phyloP scores from a whole-genome alignment of 768 basidiomycete species.

The Suillus cothurnatus region DNA sequence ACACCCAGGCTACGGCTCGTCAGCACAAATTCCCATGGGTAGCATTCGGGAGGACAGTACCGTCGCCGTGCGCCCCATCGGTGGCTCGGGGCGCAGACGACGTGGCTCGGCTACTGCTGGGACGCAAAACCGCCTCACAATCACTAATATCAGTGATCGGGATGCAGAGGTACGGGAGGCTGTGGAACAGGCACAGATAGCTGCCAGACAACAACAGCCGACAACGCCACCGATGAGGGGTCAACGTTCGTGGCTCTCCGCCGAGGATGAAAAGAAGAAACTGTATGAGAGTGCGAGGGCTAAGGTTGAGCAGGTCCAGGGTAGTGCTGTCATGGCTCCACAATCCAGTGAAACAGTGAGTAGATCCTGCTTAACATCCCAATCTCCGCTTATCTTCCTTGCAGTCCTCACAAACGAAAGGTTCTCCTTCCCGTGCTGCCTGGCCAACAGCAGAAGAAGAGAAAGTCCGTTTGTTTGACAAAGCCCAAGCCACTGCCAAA shows the following conservation, averaged over 20 bases:
- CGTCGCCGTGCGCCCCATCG: slow-evolving; percentile 12
- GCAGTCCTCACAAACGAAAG: slow-evolving; percentile 17
- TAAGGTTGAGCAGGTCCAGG: slow-evolving; percentile 42
- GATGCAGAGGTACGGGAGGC: slow-evolving; percentile 39
- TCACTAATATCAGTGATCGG: slow-evolving; percentile 43
- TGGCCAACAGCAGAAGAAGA: slow-evolving; percentile 80
- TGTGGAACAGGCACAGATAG: slow-evolving; percentile 41
- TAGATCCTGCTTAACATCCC: not conserved
- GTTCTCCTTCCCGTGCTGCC: slow-evolving; percentile 12
- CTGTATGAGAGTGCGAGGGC: slow-evolving; percentile 42
- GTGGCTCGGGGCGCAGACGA: slow-evolving; percentile 27
- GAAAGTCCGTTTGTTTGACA: slow-evolving; percentile 67
- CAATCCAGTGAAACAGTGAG: slow-evolving; percentile 1
- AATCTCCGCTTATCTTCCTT: slow-evolving; percentile 18
- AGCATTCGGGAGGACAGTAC: slow-evolving; percentile 28
- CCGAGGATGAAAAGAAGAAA: slow-evolving; percentile 49
- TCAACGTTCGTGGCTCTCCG: slow-evolving; percentile 29
- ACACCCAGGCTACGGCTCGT: slow-evolving; percentile 30
- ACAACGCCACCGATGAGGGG: slow-evolving; percentile 30
- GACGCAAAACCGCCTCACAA: slow-evolving; percentile 40
- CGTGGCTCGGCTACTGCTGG: slow-evolving; percentile 30
- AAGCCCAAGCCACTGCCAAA: slow-evolving; percentile 67
- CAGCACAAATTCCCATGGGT: slow-evolving; percentile 21
- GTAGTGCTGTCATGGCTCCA: slow-evolving; percentile 26
- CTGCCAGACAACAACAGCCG: slow-evolving; percentile 23